These are phyloP conservation scores for Dianthus caryophyllus DNA, from an alignment of 148 eudicot species.

Conservation along the genomic window DNA sequence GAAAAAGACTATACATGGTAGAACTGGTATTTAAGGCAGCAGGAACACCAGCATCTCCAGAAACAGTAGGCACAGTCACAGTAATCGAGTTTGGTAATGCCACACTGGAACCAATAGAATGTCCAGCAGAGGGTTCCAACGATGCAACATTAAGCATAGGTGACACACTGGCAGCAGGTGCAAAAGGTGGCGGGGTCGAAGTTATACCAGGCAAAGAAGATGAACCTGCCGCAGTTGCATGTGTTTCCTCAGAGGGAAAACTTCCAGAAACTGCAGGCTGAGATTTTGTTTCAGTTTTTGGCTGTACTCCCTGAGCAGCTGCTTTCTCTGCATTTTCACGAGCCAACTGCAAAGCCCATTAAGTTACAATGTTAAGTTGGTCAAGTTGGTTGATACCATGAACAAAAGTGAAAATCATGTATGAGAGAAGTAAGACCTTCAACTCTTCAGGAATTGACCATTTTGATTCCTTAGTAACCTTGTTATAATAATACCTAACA, in stretches of 20 bases:
- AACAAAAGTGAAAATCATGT: neutral
- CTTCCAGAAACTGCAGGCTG: conserved; percentile 30
- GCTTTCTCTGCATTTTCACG: conserved; percentile 79
- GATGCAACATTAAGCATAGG: conserved; percentile 39
- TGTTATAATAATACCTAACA: conserved; percentile 86
- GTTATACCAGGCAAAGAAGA: conserved; percentile 33
- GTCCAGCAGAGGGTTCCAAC: conserved; percentile 32
- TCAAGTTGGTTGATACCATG: neutral
- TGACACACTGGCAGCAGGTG: conserved; percentile 46
- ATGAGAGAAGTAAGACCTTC: conserved; percentile 45
- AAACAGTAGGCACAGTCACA: conserved; percentile 28
- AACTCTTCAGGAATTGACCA: conserved; percentile 96
- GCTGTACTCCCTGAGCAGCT: conserved; percentile 36
- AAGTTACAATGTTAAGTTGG: neutral
- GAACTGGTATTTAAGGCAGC: conserved; percentile 24
- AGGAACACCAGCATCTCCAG: conserved; percentile 36
- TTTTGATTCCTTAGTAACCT: conserved; percentile 86
- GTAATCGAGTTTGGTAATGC: conserved; percentile 33
- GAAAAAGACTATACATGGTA: conserved; percentile 33
- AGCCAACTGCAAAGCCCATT: conserved; percentile 52
- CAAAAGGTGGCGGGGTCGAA: conserved; percentile 45
- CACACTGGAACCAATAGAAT: conserved; percentile 25
- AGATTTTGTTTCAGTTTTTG: conserved; percentile 30
- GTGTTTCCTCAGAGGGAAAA: conserved; percentile 40
- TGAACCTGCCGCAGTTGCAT: conserved; percentile 31